Evolutionary conservation across 2,329 filamentous ascomycete species (phyloP), one percentile per base, ranked within the genome.

Genomic region (Berkeleyomyces basicola): DNA sequence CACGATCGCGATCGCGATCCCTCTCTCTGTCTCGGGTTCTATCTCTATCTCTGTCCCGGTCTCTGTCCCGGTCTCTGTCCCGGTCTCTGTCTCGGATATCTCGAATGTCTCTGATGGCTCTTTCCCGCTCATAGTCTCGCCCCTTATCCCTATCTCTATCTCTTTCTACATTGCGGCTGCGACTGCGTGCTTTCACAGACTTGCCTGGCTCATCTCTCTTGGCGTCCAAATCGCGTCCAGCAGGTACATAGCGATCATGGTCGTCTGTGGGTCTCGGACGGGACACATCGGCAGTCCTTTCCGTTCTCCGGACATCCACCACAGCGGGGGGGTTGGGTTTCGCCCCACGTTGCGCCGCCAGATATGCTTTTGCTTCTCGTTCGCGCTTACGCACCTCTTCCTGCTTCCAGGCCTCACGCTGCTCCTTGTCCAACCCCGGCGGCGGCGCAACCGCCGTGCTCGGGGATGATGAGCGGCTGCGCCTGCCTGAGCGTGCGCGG

Each of bases 361-460:
- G 73, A 67, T 85, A 85, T 3, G 81, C 81, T 69, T 83, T 84
- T 46, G 83, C 83, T 70, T 85, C 82, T 66, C 78, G 78, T 69
- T 84, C 82, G 59, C 82, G 78, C 69, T 82, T 81, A 69, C 77
- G 80, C 61, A 83, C 81, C 67, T 84, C 81, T 64, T 79, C 79
- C 66, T 80, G 78, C 69, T 85, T 85, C 76, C 80, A 80, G 14
- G 76, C 77, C 67, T 82, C 80, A 36, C 76, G 72, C 47, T 76
- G 77, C n/a, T 77, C 75, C 58, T 77, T 77, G 63, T 74, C 77
- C 23, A 75, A 70, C 14, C 70, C 71, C 0, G 74, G 72, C 1
- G 74, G 71, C 1, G 75, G 74, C 39, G 74, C 71, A 3, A 70
- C 68, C 7, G 70, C 66, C 1, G 69, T 67, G 3, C 72, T 73